Base-by-base conservation (phyloP, 306 rosid genomes). In the Corylus avellana region DNA sequence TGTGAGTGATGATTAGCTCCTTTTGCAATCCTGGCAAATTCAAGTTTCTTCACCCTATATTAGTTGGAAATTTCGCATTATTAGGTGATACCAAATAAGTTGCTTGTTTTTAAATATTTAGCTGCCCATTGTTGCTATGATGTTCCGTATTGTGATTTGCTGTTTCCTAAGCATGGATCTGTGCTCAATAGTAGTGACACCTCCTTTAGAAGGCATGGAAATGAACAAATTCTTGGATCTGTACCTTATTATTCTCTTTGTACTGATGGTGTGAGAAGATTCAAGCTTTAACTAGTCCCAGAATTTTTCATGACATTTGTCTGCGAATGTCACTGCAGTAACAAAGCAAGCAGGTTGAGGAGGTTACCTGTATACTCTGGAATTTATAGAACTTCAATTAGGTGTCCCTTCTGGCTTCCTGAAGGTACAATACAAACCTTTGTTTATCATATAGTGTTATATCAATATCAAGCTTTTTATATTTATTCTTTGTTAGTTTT, bases 311-410 rank as follows among this genome's bases (percentile, higher is more conserved):
- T 94, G 96, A 94, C 89, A 83, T 88, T 83, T 89, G 82, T 90
- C 92, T 91, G 90, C 96, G 58, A 82, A 92, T 95, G 92, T 89
- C 94, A 84, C 93, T 93, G 99, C 99, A 96, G 99, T 92, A 87
- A 83, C 92, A 89, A 90, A 91, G 97, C 97, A 83, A 80, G 92
- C 98, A 91, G 94, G 94, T 93, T 91, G 98, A 88, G 97, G 98
- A 90, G 90, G 92, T 90, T 91, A 56, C 88, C 87, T 75, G 86
- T 87, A 80, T 84, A 77, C 78, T 74, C 87, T 74, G 87, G 90
- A 73, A 90, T 89, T 80, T 89, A 80, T 87, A 91, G 83, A 87
- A 87, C 94, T 82, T 85, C 94, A 80, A 69, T 92, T 92, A 92
- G 89, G 91, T 86, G 89, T 91, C 78, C 82, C 92, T 87, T 86